Conservation (phyloP, 2,329 filamentous ascomycete genomes). For the Nemania abortiva region DNA sequence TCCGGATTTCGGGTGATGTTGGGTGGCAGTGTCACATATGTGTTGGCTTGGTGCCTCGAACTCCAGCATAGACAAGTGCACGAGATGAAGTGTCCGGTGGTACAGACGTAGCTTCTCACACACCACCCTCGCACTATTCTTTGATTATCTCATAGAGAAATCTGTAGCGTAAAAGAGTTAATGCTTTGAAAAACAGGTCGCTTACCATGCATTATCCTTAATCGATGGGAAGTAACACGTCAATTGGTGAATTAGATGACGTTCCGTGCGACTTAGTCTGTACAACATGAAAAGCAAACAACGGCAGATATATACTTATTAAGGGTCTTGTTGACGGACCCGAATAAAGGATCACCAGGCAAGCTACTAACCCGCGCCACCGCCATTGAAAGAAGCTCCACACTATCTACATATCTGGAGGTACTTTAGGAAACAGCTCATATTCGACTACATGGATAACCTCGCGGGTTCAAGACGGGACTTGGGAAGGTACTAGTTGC, state of each 20-base stretch:
- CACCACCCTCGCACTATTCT: background rate
- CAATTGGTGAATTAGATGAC: background rate
- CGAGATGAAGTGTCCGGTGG: slow-evolving; percentile 6
- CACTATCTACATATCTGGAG: background rate
- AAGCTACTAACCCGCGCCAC: slow-evolving; percentile 6
- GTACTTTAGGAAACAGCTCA: background rate
- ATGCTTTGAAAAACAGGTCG: background rate
- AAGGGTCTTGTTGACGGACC: background rate
- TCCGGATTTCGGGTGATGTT: background rate
- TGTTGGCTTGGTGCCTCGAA: too few species aligned
- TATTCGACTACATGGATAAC: background rate
- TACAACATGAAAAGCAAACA: slow-evolving; percentile 23
- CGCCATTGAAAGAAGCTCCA: background rate
- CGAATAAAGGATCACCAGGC: background rate
- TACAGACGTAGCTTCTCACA: background rate
- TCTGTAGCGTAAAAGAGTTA: background rate
- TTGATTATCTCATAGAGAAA: background rate
- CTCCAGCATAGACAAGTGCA: background rate
- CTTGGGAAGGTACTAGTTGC: background rate
- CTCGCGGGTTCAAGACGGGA: background rate
- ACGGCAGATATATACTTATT: background rate
- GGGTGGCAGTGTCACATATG: slow-evolving; percentile 12
- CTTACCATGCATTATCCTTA: background rate
- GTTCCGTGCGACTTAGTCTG: background rate
- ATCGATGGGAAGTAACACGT: slow-evolving; percentile 15